These are phyloP conservation scores for Vigna mungo DNA, from an alignment of 306 rosid species.

Conservation along the genomic window DNA sequence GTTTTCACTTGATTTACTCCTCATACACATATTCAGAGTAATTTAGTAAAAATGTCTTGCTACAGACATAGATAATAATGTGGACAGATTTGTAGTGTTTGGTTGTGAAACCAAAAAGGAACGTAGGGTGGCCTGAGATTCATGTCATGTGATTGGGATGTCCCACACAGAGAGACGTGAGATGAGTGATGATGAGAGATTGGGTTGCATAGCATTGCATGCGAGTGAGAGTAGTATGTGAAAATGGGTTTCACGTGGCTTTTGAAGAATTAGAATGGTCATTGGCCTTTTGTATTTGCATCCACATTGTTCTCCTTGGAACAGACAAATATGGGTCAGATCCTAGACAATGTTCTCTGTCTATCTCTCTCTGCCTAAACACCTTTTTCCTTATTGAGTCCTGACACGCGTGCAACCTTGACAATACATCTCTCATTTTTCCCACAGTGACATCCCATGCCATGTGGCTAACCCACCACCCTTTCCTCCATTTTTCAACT, in stretches of 20 bases:
- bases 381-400: constrained; percentile 40
- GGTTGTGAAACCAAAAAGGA: no score
- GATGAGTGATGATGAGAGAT: no score
- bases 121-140: no score
- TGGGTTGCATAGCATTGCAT: constrained; percentile 48
- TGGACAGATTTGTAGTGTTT: no score
- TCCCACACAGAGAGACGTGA: no score
- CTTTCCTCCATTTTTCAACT: not conserved
- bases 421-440: constrained; percentile 35
- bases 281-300: constrained; percentile 31
- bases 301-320: constrained; percentile 39
- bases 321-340: constrained; percentile 46
- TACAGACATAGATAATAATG: no score
- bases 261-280: constrained; percentile 11
- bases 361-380: not conserved
- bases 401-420: constrained; percentile 45
- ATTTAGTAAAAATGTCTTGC: no score
- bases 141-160: no score
- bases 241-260: constrained; percentile 41
- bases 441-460: constrained; percentile 26
- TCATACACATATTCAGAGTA: no score
- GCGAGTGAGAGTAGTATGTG: constrained; percentile 43
- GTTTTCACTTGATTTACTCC: no score
- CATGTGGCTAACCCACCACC: constrained; percentile 48
- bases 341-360: constrained; percentile 9